Evolutionary conservation across 139 green algal species (phyloP).

Genomic region (Parachlorella kessleri): DNA sequence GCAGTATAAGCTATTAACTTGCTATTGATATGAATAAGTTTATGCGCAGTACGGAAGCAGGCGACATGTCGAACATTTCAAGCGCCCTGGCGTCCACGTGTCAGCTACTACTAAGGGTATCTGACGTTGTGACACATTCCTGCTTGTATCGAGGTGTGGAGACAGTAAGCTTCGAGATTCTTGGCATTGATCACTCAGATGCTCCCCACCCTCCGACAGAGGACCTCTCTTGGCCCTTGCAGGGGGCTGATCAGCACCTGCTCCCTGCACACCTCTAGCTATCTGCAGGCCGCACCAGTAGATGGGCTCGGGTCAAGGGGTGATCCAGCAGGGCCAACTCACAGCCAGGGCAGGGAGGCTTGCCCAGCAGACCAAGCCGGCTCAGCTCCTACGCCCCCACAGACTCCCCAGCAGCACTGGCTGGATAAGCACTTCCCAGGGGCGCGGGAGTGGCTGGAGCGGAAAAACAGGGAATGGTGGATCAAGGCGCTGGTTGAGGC

Average conservation of each 20-base stretch:
- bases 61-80: no score
- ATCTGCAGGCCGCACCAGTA: neutral
- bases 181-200: neutral
- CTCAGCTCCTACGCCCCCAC: neutral
- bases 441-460: conserved; percentile 28
- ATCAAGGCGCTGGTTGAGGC: conserved; percentile 20
- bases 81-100: neutral
- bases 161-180: neutral
- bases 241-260: conserved; percentile 8
- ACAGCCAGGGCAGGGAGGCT: neutral
- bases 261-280: conserved; percentile 13
- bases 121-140: neutral
- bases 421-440: conserved; percentile 24
- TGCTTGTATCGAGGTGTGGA: neutral
- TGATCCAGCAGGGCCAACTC: neutral
- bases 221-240: neutral
- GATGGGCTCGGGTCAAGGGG: conserved; percentile 2
- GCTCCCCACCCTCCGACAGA: neutral
- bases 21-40: no score
- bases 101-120: neutral
- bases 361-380: neutral
- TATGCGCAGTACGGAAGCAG: no score
- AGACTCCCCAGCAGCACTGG: conserved; percentile 21
- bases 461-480: conserved; percentile 38
- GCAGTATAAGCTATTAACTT: no score